Conservation (phyloP, 768 basidiomycete genomes). For the Royoungia palumana region DNA sequence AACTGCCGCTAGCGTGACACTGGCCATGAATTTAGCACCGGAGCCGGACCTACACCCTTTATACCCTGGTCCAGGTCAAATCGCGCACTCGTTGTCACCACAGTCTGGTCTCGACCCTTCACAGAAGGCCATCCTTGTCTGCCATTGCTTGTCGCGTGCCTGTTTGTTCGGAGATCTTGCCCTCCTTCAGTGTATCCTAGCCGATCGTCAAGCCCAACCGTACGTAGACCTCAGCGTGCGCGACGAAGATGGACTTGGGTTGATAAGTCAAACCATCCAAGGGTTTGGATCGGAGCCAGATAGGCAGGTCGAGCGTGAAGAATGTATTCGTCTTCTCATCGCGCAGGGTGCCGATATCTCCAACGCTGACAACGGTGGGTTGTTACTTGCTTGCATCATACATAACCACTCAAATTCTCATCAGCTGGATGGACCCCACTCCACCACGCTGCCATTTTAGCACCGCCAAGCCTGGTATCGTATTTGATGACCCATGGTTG, state of each 20-base stretch:
- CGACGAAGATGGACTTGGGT: conserved; percentile 84
- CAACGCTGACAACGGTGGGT: conserved; percentile 59
- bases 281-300: conserved; percentile 82
- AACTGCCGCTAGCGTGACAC: conserved; percentile 21
- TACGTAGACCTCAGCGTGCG: conserved; percentile 64
- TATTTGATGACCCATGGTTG: conserved; percentile 92
- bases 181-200: conserved; percentile 68
- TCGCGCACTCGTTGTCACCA: conserved; percentile 60
- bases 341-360: conserved; percentile 71
- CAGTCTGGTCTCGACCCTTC: conserved; percentile 63
- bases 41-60: conserved; percentile 81
- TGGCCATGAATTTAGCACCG: conserved; percentile 56
- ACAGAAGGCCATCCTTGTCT: conserved; percentile 67
- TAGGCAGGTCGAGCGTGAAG: conserved; percentile 85
- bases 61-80: conserved; percentile 63
- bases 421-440: conserved; percentile 93
- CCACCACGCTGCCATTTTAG: conserved; percentile 85
- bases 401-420: conserved; percentile 5
- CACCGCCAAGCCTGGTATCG: conserved; percentile 88
- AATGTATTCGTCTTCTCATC: conserved; percentile 78
- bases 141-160: conserved; percentile 71
- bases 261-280: conserved; percentile 74
- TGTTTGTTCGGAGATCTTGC: conserved; percentile 76
- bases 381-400: not conserved
- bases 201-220: conserved; percentile 61